Conservation (phyloP, 768 basidiomycete genomes). For the Boletus barrowsii region DNA sequence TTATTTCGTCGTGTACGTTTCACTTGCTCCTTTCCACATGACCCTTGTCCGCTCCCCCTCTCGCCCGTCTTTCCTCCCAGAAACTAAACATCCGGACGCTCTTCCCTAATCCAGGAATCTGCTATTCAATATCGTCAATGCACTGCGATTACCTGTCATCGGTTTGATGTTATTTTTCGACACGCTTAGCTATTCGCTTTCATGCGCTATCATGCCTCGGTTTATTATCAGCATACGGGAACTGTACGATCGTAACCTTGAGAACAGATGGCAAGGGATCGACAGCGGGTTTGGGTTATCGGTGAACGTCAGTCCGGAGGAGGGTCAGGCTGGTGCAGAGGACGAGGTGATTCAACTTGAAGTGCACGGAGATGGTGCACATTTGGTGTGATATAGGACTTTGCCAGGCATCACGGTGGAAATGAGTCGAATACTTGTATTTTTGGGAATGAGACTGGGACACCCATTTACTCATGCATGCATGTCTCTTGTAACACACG, state of each 20-base stretch:
- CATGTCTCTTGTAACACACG: not conserved
- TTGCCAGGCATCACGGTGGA: not conserved
- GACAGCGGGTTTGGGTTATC: slow-evolving; percentile 12
- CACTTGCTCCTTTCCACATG: not conserved
- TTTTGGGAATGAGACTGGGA: not conserved
- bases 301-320: not conserved
- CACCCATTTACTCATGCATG: not conserved
- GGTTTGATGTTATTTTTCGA: not conserved
- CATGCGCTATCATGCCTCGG: slow-evolving; percentile 8
- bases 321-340: not conserved
- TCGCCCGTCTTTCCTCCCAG: too few relatives aligned
- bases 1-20: slow-evolving; percentile 13
- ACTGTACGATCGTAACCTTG: not conserved
- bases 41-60: not conserved
- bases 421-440: not conserved
- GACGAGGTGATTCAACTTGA: not conserved
- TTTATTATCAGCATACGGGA: slow-evolving; percentile 17
- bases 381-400: not conserved
- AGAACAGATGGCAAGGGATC: not conserved
- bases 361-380: not conserved
- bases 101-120: not conserved
- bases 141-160: not conserved
- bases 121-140: slow-evolving; percentile 1
- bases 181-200: not conserved
- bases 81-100: too few relatives aligned